Evolutionary conservation across 306 rosid genomes (phyloP).

Genomic region (Rosa persica): DNA sequence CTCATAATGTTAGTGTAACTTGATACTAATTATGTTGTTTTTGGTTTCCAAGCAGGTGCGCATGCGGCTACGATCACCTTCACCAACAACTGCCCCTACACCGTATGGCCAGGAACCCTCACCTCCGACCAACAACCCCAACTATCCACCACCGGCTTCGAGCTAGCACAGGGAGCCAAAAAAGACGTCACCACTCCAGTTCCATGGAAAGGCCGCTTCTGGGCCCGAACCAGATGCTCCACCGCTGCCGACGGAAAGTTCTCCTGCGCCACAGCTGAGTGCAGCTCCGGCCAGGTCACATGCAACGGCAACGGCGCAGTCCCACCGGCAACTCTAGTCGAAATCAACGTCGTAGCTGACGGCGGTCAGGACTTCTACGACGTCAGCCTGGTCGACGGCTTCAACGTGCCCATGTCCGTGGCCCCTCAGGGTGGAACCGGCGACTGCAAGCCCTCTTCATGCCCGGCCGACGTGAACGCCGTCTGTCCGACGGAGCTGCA

Average conservation of each 20-base stretch:
- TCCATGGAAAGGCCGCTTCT: conserved; percentile 64
- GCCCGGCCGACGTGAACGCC: conserved; percentile 30
- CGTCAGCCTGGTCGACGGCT: conserved; percentile 67
- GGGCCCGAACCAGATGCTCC: conserved; percentile 56
- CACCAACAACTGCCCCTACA: conserved; percentile 43
- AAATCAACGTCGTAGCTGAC: conserved; percentile 36
- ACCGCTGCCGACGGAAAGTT: conserved; percentile 32
- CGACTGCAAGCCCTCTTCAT: conserved; percentile 28
- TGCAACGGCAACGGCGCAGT: conserved; percentile 59
- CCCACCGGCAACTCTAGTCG: conserved; percentile 49
- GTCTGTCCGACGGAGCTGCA: conserved; percentile 43
- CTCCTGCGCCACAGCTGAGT: conserved; percentile 57
- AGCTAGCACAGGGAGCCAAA: conserved; percentile 30
- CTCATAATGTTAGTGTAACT: too few species aligned
- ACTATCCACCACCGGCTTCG: conserved; percentile 51
- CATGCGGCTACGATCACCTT: conserved; percentile 43
- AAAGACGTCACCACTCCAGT: conserved; percentile 26
- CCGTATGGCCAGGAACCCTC: conserved; percentile 65
- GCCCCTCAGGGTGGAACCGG: conserved; percentile 46
- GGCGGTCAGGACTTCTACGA: conserved; percentile 65
- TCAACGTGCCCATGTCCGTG: conserved; percentile 53
- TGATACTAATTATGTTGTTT: not conserved
- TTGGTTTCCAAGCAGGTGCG: conserved; percentile 29
- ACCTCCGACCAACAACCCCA: conserved; percentile 46
- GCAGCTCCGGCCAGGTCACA: conserved; percentile 45